phyloP scores from a whole-genome alignment of 2,329 filamentous ascomycete species.

The Blastomyces silverae region DNA sequence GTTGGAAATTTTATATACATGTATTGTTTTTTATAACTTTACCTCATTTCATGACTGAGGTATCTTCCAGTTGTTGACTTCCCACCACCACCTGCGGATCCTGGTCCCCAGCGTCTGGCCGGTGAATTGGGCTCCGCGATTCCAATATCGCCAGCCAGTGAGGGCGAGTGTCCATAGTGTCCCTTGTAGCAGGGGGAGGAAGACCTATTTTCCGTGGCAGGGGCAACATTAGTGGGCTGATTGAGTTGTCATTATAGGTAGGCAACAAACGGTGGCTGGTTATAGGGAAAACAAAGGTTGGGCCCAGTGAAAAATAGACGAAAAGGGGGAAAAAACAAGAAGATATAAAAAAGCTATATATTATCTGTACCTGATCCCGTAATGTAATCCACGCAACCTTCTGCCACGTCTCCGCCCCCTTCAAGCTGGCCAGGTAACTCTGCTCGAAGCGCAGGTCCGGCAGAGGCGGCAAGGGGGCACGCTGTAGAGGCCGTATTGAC shows the following conservation, averaged over 20 bases:
- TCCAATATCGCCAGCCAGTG: constrained; percentile 86
- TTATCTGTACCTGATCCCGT: constrained; percentile 66
- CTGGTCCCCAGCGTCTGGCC: constrained; percentile 70
- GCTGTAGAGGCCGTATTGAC: constrained; percentile 32
- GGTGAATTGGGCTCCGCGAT: constrained; percentile 66
- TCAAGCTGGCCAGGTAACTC: constrained; percentile 89
- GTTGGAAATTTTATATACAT: background rate
- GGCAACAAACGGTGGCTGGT: background rate
- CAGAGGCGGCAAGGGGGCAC: constrained; percentile 58
- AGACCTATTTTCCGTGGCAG: constrained; percentile 49
- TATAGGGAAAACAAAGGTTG: background rate
- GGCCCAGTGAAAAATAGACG: background rate
- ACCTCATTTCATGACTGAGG: constrained; percentile 36
- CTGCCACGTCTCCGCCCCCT: constrained; percentile 70
- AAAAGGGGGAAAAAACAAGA: background rate
- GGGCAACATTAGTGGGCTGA: background rate
- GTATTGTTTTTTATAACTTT: background rate
- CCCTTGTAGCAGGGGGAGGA: constrained; percentile 83
- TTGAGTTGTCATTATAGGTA: background rate
- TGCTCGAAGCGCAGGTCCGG: constrained; percentile 93
- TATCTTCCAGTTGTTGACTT: constrained; percentile 82
- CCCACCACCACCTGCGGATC: constrained; percentile 88
- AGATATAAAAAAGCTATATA: background rate
- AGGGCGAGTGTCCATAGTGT: constrained; percentile 80
- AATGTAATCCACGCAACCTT: constrained; percentile 76